Conservation (phyloP, 164 flowering plant genomes). For the Berberis vulgaris region DNA sequence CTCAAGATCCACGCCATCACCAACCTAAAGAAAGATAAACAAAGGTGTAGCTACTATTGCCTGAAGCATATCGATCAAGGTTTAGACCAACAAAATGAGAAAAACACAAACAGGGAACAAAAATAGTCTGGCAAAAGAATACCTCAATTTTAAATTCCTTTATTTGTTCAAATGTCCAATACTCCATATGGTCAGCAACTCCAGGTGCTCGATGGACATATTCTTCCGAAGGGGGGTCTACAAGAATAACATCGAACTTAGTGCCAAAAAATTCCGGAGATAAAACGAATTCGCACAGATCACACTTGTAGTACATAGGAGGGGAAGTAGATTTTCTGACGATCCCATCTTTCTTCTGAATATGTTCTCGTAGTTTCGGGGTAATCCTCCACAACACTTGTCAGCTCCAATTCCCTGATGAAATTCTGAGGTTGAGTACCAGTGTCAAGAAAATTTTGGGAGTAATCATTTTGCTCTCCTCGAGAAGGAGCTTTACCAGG, state of each 20-base stretch:
- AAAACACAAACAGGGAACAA: neutral
- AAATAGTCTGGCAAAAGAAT: neutral
- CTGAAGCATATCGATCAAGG: conserved; percentile 22
- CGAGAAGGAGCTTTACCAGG: conserved; percentile 98
- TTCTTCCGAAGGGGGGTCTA: conserved; percentile 99
- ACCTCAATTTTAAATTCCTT: conserved; percentile 95
- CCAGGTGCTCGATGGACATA: conserved; percentile 99
- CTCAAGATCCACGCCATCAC: conserved; percentile 97
- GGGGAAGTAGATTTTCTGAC: conserved; percentile 74
- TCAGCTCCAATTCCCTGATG: conserved; percentile 92
- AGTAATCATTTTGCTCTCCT: conserved; percentile 99
- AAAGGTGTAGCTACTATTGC: conserved; percentile 98
- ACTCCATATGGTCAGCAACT: conserved; percentile 88
- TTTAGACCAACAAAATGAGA: neutral
- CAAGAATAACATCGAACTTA: conserved; percentile 96
- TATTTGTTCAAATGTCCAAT: conserved; percentile 97
- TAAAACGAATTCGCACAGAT: conserved; percentile 63
- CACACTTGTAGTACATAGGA: conserved; percentile 91
- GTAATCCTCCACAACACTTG: conserved; percentile 92
- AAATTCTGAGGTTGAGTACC: conserved; percentile 97
- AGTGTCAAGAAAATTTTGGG: conserved; percentile 98
- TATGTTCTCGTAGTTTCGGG: conserved; percentile 98
- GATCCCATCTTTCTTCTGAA: conserved; percentile 97
- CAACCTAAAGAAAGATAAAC: conserved; percentile 97
- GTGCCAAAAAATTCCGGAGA: conserved; percentile 87